Evolutionary conservation across 257 asterid species (phyloP).

Genomic region (Anisodus acutangulus): DNA sequence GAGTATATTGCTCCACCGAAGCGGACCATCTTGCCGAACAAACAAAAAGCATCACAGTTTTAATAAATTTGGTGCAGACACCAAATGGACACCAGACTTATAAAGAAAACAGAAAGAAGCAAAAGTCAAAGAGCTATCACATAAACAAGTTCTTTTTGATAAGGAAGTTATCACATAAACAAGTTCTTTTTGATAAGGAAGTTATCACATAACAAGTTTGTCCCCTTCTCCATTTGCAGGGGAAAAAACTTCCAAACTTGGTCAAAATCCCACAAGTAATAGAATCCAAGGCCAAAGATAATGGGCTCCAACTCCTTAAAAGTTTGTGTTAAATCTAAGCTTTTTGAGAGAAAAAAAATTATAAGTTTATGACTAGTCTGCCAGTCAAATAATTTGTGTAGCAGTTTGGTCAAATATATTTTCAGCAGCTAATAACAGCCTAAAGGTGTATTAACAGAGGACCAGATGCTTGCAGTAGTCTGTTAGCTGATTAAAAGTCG

Average conservation of each 20-base stretch:
- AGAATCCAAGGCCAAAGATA: background rate
- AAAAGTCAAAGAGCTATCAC: background rate
- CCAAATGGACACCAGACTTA: background rate
- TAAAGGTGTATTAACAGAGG: background rate
- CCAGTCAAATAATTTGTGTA: background rate
- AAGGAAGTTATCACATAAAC: slow-evolving; percentile 11
- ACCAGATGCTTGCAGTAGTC: background rate
- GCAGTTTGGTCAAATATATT: background rate
- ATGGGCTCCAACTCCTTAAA: background rate
- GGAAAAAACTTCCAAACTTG: background rate
- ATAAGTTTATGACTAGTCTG: background rate
- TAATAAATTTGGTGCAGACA: slow-evolving; percentile 15
- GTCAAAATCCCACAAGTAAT: slow-evolving; percentile 8
- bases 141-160: background rate
- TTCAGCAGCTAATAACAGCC: slow-evolving; percentile 18
- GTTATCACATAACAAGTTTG: slow-evolving; percentile 1
- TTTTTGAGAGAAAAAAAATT: background rate
- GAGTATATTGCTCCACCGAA: background rate
- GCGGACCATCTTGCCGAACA: background rate
- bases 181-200: background rate
- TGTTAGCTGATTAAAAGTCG: background rate
- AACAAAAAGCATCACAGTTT: slow-evolving; percentile 18
- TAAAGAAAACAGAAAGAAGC: background rate
- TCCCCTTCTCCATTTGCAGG: slow-evolving; percentile 23
- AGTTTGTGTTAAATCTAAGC: slow-evolving; percentile 2